Evolutionary conservation across 2,329 filamentous ascomycete genomes (phyloP).

Genomic region (Fusarium haematococcum): DNA sequence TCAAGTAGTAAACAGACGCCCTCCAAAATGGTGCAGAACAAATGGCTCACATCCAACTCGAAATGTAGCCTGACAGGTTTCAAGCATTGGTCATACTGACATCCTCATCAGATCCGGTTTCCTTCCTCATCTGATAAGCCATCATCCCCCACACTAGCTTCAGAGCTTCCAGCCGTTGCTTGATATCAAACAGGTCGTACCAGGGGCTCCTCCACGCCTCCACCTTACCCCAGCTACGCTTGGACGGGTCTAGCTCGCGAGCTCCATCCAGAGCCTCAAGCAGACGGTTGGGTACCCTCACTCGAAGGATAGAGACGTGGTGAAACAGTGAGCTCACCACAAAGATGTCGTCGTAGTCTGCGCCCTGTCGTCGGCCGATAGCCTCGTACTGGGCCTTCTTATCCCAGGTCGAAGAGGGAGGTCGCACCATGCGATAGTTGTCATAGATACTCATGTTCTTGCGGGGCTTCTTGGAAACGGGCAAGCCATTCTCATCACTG

Average conservation of each 20-base stretch:
- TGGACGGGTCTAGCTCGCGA: constrained; percentile 47
- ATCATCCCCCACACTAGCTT: constrained; percentile 69
- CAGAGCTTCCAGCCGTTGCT: constrained; percentile 69
- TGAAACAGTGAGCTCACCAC: constrained; percentile 72
- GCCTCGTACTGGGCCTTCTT: constrained; percentile 68
- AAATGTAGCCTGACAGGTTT: not conserved
- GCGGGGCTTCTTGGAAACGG: constrained; percentile 60
- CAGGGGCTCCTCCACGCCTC: constrained; percentile 69
- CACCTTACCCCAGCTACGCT: constrained; percentile 63
- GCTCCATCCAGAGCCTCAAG: constrained; percentile 65
- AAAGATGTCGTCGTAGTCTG: constrained; percentile 70
- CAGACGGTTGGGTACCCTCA: constrained; percentile 67
- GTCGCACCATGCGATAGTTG: constrained; percentile 71
- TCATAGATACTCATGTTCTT: constrained; percentile 71
- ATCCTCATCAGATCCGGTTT: constrained; percentile 37
- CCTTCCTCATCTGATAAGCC: constrained; percentile 68
- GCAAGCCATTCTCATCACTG: constrained; percentile 42
- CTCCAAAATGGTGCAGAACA: not conserved
- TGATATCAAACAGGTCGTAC: constrained; percentile 69
- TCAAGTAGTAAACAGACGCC: not conserved
- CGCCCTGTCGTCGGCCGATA: constrained; percentile 63
- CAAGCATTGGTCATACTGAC: constrained; percentile 46
- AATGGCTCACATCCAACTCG: not conserved
- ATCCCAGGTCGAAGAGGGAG: constrained; percentile 70
- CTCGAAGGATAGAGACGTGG: constrained; percentile 68